phyloP scores from a whole-genome alignment of 2,329 filamentous ascomycete genomes.

The Pyrenophora seminiperda region DNA sequence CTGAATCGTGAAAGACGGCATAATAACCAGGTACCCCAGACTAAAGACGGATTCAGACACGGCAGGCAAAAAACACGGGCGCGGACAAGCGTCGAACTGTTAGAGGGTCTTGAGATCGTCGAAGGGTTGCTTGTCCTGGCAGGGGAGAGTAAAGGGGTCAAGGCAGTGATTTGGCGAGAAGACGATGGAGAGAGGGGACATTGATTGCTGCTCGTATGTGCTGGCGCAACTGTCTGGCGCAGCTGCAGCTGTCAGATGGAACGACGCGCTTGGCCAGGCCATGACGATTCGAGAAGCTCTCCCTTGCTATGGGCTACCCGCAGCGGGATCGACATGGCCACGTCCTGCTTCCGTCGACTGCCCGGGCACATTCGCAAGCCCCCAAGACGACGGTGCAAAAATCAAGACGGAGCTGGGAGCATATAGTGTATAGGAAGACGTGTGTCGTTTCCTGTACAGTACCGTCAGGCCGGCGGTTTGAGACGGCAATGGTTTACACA shows the following conservation, averaged over 20 bases:
- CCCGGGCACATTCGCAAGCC: conserved; percentile 2
- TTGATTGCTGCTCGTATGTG: conserved; percentile 2
- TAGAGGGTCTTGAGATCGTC: conserved; percentile 18
- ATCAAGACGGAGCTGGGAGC: background rate
- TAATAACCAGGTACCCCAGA: conserved; percentile 20
- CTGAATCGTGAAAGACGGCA: conserved; percentile 7
- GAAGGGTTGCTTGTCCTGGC: conserved; percentile 12
- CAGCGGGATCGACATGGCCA: conserved; percentile 10
- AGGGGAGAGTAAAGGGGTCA: background rate
- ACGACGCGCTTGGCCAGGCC: conserved; percentile 1
- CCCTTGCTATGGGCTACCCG: conserved; percentile 2
- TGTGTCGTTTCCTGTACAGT: background rate
- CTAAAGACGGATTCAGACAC: conserved; percentile 11
- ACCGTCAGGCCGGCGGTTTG: conserved; percentile 2
- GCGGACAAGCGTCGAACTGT: conserved; percentile 15
- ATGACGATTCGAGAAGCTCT: background rate
- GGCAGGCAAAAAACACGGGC: conserved; percentile 11
- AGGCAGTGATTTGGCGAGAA: conserved; percentile 1
- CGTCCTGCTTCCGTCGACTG: background rate
- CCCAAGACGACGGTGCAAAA: background rate
- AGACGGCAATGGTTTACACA: conserved; percentile 7
- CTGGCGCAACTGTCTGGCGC: background rate
- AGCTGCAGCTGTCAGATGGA: conserved; percentile 9
- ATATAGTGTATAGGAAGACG: background rate
- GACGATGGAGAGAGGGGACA: background rate